phyloP scores from a whole-genome alignment of 164 flowering plant genomes.

The Annona cherimola region DNA sequence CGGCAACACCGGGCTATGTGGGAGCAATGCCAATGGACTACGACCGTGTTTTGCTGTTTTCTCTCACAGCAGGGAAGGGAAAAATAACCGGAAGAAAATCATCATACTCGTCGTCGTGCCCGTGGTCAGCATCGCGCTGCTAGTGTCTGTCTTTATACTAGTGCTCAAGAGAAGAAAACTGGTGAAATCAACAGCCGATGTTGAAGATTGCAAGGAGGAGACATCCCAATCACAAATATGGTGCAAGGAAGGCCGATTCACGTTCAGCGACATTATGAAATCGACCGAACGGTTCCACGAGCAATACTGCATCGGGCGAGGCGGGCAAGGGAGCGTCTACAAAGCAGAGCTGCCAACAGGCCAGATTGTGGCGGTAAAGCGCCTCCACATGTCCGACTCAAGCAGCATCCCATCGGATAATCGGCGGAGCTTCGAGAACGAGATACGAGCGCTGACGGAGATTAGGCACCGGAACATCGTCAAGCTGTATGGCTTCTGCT shows the following conservation, averaged over 20 bases:
- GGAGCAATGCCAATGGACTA: slow-evolving; percentile 12
- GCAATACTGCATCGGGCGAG: slow-evolving; percentile 21
- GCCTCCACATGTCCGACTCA: slow-evolving; percentile 12
- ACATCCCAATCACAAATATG: slow-evolving; percentile 10
- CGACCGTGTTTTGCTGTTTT: slow-evolving; percentile 5
- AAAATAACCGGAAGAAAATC: slow-evolving; percentile 7
- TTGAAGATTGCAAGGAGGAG: neutral
- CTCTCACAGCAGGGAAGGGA: neutral
- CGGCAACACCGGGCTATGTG: slow-evolving; percentile 25
- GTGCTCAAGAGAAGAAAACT: neutral
- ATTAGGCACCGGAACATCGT: slow-evolving; percentile 35
- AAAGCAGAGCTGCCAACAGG: slow-evolving; percentile 20
- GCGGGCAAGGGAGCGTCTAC: slow-evolving; percentile 27
- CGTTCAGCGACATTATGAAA: slow-evolving; percentile 17
- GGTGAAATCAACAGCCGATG: neutral
- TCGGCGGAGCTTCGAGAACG: slow-evolving; percentile 18
- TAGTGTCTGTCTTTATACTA: neutral
- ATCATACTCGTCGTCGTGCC: slow-evolving; percentile 3
- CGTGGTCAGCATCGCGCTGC: neutral
- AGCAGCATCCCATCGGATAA: neutral
- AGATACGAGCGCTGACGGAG: slow-evolving; percentile 16
- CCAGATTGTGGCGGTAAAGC: slow-evolving; percentile 17
- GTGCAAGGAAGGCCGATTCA: slow-evolving; percentile 13
- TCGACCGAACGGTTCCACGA: slow-evolving; percentile 24
- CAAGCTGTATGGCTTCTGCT: slow-evolving; percentile 27